These are phyloP conservation scores for Aspergillus affinis DNA, from an alignment of 495 filamentous ascomycete genomes.

Conservation along the genomic window DNA sequence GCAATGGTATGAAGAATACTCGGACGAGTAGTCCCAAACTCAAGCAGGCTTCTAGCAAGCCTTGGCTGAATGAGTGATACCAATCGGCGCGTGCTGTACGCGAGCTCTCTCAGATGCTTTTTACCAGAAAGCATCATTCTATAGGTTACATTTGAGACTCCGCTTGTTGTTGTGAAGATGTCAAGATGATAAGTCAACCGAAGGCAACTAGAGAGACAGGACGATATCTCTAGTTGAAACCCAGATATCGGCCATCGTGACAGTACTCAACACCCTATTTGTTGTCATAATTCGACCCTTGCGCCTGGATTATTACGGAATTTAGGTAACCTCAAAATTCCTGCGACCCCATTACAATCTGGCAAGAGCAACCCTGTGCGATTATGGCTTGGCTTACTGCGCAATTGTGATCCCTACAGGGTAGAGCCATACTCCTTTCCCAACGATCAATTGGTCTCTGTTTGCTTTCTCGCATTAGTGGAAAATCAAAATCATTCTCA, in stretches of 20 bases:
- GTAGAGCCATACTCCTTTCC: not conserved
- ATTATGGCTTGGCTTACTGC: not conserved
- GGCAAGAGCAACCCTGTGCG: not conserved
- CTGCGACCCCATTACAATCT: not conserved
- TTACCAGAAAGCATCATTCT: not conserved
- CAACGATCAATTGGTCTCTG: not conserved
- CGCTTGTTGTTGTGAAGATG: not conserved
- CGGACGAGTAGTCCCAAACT: constrained; percentile 10
- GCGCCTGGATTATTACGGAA: not conserved
- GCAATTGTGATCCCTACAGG: not conserved
- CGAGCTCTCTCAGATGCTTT: not conserved
- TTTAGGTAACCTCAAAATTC: not conserved
- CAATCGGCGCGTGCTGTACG: not conserved
- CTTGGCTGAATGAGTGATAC: not conserved
- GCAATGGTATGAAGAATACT: constrained; percentile 27
- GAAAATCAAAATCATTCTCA: not conserved
- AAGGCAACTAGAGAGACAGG: too few relatives aligned
- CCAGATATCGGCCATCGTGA: not conserved
- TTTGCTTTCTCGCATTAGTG: not conserved
- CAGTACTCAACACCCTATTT: not conserved
- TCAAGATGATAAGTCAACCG: not conserved
- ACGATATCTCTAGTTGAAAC: not conserved
- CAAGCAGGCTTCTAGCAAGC: not conserved
- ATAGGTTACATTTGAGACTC: not conserved
- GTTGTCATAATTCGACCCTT: not conserved